Conservation (phyloP, 345 rosid species). For the Abelmoschus esculentus region DNA sequence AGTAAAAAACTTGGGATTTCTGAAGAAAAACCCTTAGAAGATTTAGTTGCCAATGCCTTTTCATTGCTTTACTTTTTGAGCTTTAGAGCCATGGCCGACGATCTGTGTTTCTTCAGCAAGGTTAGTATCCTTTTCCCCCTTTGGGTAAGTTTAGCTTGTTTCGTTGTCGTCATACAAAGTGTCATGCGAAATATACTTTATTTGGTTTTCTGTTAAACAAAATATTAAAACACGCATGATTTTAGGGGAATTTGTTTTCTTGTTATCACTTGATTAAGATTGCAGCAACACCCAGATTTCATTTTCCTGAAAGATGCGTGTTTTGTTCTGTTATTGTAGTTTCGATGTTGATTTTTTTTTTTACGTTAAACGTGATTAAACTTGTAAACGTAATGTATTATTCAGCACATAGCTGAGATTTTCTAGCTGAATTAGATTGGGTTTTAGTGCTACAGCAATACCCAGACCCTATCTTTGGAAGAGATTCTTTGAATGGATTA, state of each 20-base stretch:
- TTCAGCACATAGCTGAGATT: not conserved
- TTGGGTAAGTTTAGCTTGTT: not conserved
- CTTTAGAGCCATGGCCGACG: constrained; percentile 60
- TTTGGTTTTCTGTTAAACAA: constrained; percentile 21
- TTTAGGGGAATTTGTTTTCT: constrained; percentile 8
- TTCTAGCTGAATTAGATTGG: not conserved
- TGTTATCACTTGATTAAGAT: not conserved
- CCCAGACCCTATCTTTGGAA: not conserved
- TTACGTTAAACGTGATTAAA: constrained; percentile 4
- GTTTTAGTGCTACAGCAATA: not conserved
- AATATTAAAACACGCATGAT: not conserved
- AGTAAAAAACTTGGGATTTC: not conserved
- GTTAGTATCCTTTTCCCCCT: constrained; percentile 19
- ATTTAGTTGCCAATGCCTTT: constrained; percentile 42
- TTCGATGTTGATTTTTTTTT: constrained; percentile 2
- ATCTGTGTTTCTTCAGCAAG: constrained; percentile 65
- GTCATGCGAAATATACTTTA: constrained; percentile 21
- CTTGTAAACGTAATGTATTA: not conserved
- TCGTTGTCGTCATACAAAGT: not conserved
- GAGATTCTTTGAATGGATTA: constrained; percentile 1
- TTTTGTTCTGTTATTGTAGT: too few species aligned
- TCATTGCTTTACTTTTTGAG: constrained; percentile 30
- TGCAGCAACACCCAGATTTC: constrained; percentile 22
- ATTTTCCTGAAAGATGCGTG: constrained; percentile 8
- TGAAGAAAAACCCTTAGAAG: not conserved